Evolutionary conservation across 352 stramenopile genomes (phyloP), one percentile per base, ranked within the genome.

Genomic region (Phytopythium montanum): DNA sequence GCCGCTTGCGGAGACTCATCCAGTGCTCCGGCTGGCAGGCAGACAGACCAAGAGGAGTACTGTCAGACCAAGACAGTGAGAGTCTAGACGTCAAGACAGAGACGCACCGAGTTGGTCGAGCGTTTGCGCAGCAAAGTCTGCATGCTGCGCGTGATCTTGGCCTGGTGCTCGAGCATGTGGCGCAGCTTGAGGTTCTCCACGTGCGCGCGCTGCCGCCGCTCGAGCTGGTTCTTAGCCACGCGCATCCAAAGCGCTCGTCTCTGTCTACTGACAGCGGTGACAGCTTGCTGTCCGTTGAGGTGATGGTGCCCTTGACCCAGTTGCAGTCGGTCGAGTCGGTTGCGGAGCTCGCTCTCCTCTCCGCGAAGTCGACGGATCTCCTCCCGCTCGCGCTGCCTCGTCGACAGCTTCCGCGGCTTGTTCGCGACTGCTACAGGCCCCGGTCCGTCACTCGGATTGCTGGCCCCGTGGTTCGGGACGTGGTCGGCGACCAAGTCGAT

Each of bases 171-270:
- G 5, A 75, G 23, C 57, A 75, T 70, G 14, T 68, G 54, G 5
- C 64, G 59, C 2, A 75, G 50, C 23, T 50, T 48, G n/a, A 59
- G 56, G 44, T 72, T 75, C 16, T 72, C 64, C 28, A 65, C 56
- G 52, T 75, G 60, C 18, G 68, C 51, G n/a, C 58, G 56, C 10
- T 60, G 57, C 6, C 64, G 50, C 41, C 42, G 55, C 13, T 60
- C 61, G 0, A 69, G 55, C n/a, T 75, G 68, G 23, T 59, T 53
- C 13, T 60, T 53, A 5, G 68, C 65, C 1, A 60, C 39, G 12
- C 59, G 45, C 16, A 65, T 59, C 65, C 68, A 76, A 21, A 76
- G 33, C 18, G 52, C 48, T 21, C 52, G 29, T 2, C 23, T 49
- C 10, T 44, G 8, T 41, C 4, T 18, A 44, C 18, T 18, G 18